Evolutionary conservation across 2,329 filamentous ascomycete species (phyloP), one percentile per base, ranked within the genome.

Genomic region (Leptographium lundbergii): DNA sequence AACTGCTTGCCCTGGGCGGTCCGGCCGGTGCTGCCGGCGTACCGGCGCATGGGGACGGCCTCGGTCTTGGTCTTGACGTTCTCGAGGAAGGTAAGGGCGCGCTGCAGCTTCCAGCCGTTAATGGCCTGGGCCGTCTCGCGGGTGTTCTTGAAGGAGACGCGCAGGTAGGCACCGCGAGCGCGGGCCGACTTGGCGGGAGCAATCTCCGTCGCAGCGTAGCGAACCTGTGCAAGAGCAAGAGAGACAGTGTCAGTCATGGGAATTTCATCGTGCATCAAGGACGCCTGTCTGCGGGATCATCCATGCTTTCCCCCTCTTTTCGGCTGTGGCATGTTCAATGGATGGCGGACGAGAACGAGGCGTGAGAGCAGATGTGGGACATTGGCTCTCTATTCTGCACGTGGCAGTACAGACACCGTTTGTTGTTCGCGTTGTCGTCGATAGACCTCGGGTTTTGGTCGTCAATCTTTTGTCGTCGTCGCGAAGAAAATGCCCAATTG

Each of bases 131-230:
- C 94, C 69, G 92, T 96, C 84, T 99, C 95, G 74, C 94, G 91
- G 76, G 94, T 99, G 87, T 99, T 99, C 88, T 99, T 99, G 89
- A 96, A 99, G 71, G 89, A 95, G 71, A 97, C 92, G 76, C 94
- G 91, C 72, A 99, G 89, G 85, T 97, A 99, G 76, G 91, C 91
- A 79, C 95, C 94, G 80, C 94, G 91, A 75, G 92, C 88, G 82
- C 92, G 90, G 78, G 94, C 94, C 81, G 89, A 95, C 85, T 96
- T 96, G 70, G 86, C 83, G 77, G 86, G 80, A 72, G 87, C 81
- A 75, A 95, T 92, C 76, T 91, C 84, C 74, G 86, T 89, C 75
- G 88, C 88, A 79, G 90, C 90, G 91, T 96, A 96, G 79, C 91
- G 90, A 83, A 95, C 90, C 91, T 95, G 72, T 56, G 27, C 14